phyloP scores from a whole-genome alignment of 257 asterid genomes.

The Eustoma russellianum region DNA sequence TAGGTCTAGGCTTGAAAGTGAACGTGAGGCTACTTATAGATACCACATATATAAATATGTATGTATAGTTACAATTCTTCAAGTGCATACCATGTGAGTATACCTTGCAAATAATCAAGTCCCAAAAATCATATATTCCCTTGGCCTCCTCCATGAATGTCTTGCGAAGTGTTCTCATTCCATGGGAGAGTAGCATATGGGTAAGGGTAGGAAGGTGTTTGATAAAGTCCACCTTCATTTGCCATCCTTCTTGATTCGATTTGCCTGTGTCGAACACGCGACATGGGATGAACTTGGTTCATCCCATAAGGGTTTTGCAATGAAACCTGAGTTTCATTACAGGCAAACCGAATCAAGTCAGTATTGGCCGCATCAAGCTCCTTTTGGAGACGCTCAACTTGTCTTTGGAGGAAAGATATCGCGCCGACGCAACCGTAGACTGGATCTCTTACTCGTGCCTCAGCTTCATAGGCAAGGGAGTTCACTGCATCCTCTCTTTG shows the following conservation, averaged over 20 bases:
- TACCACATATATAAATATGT: slow-evolving; percentile 9
- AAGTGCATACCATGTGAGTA: slow-evolving; percentile 19
- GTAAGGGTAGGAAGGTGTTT: slow-evolving; percentile 13
- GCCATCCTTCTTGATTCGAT: slow-evolving; percentile 10
- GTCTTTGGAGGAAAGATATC: slow-evolving; percentile 34
- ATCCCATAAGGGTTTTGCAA: slow-evolving; percentile 4
- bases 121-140: slow-evolving; percentile 9
- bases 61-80: too few relatives aligned
- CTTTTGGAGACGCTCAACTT: slow-evolving; percentile 31
- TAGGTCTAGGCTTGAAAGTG: slow-evolving; percentile 22
- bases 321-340: slow-evolving; percentile 10
- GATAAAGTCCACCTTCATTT: slow-evolving; percentile 16
- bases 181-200: slow-evolving; percentile 24
- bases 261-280: slow-evolving; percentile 10
- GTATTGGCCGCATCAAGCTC: slow-evolving; percentile 33
- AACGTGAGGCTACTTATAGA: slow-evolving; percentile 18
- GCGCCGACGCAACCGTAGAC: slow-evolving; percentile 47
- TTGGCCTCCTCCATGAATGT: slow-evolving; percentile 18
- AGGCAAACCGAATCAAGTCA: slow-evolving; percentile 26
- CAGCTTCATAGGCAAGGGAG: slow-evolving; percentile 45
- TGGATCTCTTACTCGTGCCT: slow-evolving; percentile 37
- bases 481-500: slow-evolving; percentile 44
- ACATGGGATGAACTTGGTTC: slow-evolving; percentile 2
- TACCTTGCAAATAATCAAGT: neutral
- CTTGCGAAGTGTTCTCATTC: slow-evolving; percentile 13